Percentiles rank a stretch among this genome's conserved stretches.
Evolutionary conservation across 352 stramenopile species (phyloP).

Genomic region (Phytophthora kernoviae): DNA sequence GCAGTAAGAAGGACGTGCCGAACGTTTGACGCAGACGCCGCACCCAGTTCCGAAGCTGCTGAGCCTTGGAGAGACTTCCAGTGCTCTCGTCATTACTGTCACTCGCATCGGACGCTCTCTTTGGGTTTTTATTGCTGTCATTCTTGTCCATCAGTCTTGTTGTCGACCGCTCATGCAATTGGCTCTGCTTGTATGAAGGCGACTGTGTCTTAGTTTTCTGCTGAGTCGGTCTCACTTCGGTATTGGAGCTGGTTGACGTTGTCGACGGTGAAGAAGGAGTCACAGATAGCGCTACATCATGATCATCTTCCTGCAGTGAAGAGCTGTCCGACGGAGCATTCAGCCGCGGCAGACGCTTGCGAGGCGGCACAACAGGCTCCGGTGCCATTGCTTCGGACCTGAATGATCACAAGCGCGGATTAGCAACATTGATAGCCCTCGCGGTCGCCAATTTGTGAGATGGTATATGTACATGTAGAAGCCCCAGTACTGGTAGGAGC

Average conservation of each 20-base stretch:
- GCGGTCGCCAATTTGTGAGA: no score
- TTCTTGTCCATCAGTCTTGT: constrained; percentile 20
- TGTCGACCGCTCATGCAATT: constrained; percentile 20
- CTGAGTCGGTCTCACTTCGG: constrained; percentile 11
- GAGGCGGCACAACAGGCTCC: constrained; percentile 21
- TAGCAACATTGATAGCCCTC: no score
- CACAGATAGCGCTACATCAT: constrained; percentile 14
- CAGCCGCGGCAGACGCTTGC: constrained; percentile 38
- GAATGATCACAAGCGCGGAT: no score
- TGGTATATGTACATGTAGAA: no score
- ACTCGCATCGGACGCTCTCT: constrained; percentile 7
- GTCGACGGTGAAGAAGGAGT: constrained; percentile 26
- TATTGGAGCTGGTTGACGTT: constrained; percentile 28
- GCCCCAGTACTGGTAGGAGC: no score
- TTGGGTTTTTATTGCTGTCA: constrained; percentile 4
- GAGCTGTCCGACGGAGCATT: neutral
- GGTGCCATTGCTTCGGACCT: constrained; percentile 10
- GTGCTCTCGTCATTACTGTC: constrained; percentile 24
- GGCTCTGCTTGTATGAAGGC: constrained; percentile 5
- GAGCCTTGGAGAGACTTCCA: constrained; percentile 24
- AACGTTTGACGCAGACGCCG: constrained; percentile 64
- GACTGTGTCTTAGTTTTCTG: constrained; percentile 16
- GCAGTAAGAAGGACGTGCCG: constrained; percentile 67
- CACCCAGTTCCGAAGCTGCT: constrained; percentile 61
- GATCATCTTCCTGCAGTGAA: constrained; percentile 3